Conservation (phyloP, 306 rosid genomes). For the Cucurbita argyrosperma region DNA sequence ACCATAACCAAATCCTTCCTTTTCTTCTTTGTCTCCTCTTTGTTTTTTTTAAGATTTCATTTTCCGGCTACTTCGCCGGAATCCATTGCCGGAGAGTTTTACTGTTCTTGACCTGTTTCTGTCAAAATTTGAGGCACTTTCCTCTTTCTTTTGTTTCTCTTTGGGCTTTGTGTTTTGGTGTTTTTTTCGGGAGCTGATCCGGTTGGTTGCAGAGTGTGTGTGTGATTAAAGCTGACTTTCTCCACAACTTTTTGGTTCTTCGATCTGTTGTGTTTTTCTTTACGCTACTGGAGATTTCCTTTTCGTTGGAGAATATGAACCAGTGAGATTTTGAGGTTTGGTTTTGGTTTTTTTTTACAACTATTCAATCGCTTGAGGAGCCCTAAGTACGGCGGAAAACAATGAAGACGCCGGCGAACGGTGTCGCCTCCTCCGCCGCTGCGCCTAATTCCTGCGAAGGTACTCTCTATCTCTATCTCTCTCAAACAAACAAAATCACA, state of each 20-base stretch:
- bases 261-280: not conserved
- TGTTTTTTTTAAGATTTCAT: not conserved
- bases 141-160: not conserved
- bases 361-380: not conserved
- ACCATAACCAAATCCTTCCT: conserved; percentile 5
- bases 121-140: not conserved
- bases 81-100: conserved; percentile 1
- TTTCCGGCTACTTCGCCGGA: conserved; percentile 15
- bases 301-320: conserved; percentile 10
- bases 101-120: not conserved
- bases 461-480: not conserved
- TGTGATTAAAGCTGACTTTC: conserved; percentile 1
- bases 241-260: not conserved
- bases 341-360: not conserved
- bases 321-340: conserved; percentile 3
- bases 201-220: not conserved
- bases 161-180: not conserved
- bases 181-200: conserved; percentile 17
- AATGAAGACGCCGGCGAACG: conserved; percentile 55
- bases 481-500: not conserved
- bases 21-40: conserved; percentile 13
- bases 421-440: conserved; percentile 19
- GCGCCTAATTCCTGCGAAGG: conserved; percentile 37
- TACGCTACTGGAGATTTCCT: not conserved
- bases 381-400: conserved; percentile 6